These are phyloP conservation scores for Carpinus viminea DNA, from an alignment of 306 rosid species.

Conservation along the genomic window DNA sequence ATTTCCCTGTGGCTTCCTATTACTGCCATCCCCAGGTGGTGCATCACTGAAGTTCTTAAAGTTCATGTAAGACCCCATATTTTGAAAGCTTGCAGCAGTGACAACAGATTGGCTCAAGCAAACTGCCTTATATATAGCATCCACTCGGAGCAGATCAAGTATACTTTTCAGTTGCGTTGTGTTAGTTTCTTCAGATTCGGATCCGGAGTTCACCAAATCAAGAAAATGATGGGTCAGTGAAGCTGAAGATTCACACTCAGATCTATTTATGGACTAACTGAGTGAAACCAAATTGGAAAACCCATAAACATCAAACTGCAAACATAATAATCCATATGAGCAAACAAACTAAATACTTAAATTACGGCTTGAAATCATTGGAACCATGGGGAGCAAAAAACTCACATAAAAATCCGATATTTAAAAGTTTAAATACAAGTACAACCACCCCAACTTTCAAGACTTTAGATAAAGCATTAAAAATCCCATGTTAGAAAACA, in stretches of 20 bases:
- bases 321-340: neutral
- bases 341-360: neutral
- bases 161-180: slow-evolving; percentile 32
- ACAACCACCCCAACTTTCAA: neutral
- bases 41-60: slow-evolving; percentile 59
- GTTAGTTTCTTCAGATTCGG: slow-evolving; percentile 29
- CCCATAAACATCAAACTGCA: neutral
- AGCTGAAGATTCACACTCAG: slow-evolving; percentile 9
- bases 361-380: neutral
- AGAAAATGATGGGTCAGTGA: slow-evolving; percentile 4
- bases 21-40: slow-evolving; percentile 40
- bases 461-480: neutral
- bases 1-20: slow-evolving; percentile 46
- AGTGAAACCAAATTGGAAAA: neutral
- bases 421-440: neutral
- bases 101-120: slow-evolving; percentile 36
- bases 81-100: slow-evolving; percentile 32
- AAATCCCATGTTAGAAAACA: neutral
- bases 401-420: slow-evolving; percentile 14
- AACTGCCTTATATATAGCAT: slow-evolving; percentile 34
- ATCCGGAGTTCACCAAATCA: slow-evolving; percentile 23
- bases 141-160: slow-evolving; percentile 38
- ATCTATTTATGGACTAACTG: neutral
- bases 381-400: slow-evolving; percentile 21
- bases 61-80: slow-evolving; percentile 68